Conservation (phyloP, 2,329 filamentous ascomycete genomes). For the Amylocarpus encephaloides region DNA sequence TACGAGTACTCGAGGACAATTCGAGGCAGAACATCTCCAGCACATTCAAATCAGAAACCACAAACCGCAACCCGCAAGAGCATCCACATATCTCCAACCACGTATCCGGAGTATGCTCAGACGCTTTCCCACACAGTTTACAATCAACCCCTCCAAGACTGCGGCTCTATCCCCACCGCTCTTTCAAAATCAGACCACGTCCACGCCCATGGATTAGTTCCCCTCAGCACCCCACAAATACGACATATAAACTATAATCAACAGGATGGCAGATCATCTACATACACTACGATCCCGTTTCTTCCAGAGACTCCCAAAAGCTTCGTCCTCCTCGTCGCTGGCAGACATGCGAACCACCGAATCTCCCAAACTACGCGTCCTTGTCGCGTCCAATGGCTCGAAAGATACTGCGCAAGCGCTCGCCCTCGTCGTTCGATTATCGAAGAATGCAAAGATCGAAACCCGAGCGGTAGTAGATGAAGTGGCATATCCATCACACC, state of each 20-base stretch:
- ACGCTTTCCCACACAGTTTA: constrained; percentile 1
- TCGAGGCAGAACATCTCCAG: background rate
- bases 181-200: background rate
- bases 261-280: constrained; percentile 19
- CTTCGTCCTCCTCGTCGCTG: constrained; percentile 22
- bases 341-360: constrained; percentile 40
- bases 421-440: constrained; percentile 59
- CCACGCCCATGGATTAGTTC: background rate
- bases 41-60: too few relatives aligned
- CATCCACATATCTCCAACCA: background rate
- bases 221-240: background rate
- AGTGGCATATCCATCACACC: constrained; percentile 43
- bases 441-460: constrained; percentile 56
- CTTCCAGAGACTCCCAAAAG: constrained; percentile 16
- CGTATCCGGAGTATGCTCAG: background rate
- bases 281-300: constrained; percentile 13
- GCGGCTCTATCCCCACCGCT: constrained; percentile 2
- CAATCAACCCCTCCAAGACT: background rate
- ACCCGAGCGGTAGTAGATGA: constrained; percentile 60
- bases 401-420: constrained; percentile 61
- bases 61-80: background rate
- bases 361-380: constrained; percentile 48
- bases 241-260: background rate
- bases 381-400: constrained; percentile 60
- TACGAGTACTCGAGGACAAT: too few relatives aligned